Percentiles rank a stretch among this genome's conserved stretches.
These are phyloP conservation scores for Endotrypanum monterogeii DNA, from an alignment of 208 protist species.

Conservation along the genomic window DNA sequence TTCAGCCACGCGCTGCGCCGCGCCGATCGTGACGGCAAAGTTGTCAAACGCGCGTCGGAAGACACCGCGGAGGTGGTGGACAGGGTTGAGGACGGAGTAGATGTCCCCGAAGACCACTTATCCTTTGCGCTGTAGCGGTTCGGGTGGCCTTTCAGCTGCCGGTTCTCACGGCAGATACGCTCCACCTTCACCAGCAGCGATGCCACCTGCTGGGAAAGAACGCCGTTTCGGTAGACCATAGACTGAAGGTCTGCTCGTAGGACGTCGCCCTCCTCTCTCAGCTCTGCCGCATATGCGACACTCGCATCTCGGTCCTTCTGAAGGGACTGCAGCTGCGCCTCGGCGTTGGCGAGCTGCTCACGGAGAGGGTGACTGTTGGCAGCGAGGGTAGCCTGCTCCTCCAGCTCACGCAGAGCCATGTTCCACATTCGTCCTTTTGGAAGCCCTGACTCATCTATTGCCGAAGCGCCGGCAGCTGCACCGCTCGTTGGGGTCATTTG, in stretches of 20 bases:
- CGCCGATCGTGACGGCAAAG: neutral
- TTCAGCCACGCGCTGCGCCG: slow-evolving; percentile 21
- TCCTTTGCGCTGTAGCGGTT: neutral
- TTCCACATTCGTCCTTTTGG: slow-evolving; percentile 32
- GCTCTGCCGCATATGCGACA: slow-evolving; percentile 25
- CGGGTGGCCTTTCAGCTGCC: slow-evolving; percentile 4
- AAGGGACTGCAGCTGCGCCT: slow-evolving; percentile 12
- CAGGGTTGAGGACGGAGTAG: neutral
- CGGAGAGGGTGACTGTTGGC: slow-evolving; percentile 23
- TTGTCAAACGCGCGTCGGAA: neutral
- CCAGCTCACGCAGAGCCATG: slow-evolving; percentile 25
- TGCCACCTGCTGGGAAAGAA: slow-evolving; percentile 74
- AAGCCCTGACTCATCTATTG: neutral
- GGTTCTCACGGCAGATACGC: slow-evolving; percentile 5
- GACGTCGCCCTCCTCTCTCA: slow-evolving; percentile 46
- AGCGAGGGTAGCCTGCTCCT: slow-evolving; percentile 30
- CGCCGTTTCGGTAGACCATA: slow-evolving; percentile 66
- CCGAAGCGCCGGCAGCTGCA: neutral
- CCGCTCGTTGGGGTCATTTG: neutral
- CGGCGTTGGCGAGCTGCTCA: slow-evolving; percentile 28
- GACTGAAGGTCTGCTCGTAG: slow-evolving; percentile 59
- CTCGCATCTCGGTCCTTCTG: slow-evolving; percentile 18
- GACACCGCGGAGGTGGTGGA: neutral
- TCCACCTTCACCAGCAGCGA: slow-evolving; percentile 69
- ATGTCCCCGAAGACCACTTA: neutral